Evolutionary conservation across 148 eudicot species (phyloP).

Genomic region (Diospyros kaki): DNA sequence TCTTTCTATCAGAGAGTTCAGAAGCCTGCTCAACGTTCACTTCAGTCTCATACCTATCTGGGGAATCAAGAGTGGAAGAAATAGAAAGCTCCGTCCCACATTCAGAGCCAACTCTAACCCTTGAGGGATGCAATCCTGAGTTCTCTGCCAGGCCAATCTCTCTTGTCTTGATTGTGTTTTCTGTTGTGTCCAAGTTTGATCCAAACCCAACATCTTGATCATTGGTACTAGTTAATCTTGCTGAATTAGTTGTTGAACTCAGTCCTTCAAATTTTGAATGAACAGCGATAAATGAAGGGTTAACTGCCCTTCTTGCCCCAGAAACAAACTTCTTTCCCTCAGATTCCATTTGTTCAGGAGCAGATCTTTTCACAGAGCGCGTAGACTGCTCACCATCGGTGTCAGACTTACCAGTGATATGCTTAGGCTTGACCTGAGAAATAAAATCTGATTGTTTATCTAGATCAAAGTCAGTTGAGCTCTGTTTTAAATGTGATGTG

Average conservation of each 20-base stretch:
- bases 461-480: conserved; percentile 16
- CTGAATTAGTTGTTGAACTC: conserved; percentile 34
- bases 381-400: conserved; percentile 41
- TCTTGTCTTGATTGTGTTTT: conserved; percentile 23
- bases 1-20: conserved; percentile 27
- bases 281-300: conserved; percentile 67
- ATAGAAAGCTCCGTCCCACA: conserved; percentile 91
- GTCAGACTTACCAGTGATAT: conserved; percentile 22
- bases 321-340: conserved; percentile 48
- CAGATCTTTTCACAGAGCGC: conserved; percentile 33
- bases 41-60: conserved; percentile 54
- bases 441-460: conserved; percentile 6
- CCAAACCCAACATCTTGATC: conserved; percentile 34
- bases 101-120: conserved; percentile 53
- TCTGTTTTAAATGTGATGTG: conserved; percentile 17
- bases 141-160: conserved; percentile 32
- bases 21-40: conserved; percentile 32
- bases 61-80: conserved; percentile 89
- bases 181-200: conserved; percentile 27
- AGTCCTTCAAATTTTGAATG: conserved; percentile 70
- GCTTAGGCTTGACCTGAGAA: conserved; percentile 19
- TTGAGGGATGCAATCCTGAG: conserved; percentile 26
- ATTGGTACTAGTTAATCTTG: conserved; percentile 29
- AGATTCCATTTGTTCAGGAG: conserved; percentile 50
- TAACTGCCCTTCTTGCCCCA: conserved; percentile 57